phyloP scores from a whole-genome alignment of 1,284 basidiomycete genomes.

The Ceratobasidium sp. region DNA sequence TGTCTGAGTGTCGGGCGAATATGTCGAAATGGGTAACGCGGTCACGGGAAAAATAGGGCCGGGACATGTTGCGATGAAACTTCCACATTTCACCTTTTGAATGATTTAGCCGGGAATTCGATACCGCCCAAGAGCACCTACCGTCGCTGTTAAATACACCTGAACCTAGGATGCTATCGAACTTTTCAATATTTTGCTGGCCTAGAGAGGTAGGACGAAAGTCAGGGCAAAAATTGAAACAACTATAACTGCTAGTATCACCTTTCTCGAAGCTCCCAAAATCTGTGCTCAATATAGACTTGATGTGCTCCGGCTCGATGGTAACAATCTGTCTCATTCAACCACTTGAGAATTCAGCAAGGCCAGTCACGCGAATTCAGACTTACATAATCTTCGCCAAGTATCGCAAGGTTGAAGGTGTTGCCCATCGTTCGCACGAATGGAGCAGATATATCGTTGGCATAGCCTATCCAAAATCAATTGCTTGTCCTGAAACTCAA shows the following conservation, averaged over 20 bases:
- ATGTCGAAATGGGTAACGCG: conserved; percentile 54
- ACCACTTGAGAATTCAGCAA: background rate
- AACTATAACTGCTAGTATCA: background rate
- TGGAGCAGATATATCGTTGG: conserved; percentile 3
- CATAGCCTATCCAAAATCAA: conserved; percentile 10
- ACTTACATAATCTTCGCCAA: conserved; percentile 20
- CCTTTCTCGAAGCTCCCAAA: conserved; percentile 30
- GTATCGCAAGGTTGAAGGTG: conserved; percentile 12
- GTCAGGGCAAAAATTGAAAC: background rate
- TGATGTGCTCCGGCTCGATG: conserved; percentile 25
- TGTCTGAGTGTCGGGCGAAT: conserved; percentile 52
- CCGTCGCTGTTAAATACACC: conserved; percentile 30
- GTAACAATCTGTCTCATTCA: conserved; percentile 10
- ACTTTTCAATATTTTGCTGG: conserved; percentile 9
- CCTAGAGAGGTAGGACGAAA: background rate
- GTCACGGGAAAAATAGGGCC: conserved; percentile 56
- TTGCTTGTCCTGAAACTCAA: background rate
- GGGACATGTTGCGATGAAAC: conserved; percentile 53
- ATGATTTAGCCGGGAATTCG: background rate
- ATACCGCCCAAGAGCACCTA: background rate
- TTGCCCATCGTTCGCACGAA: background rate
- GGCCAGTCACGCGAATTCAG: background rate
- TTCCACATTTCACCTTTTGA: conserved; percentile 48
- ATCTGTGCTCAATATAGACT: conserved; percentile 22
- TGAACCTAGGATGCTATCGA: background rate